Percentiles rank a stretch among this genome's conserved stretches.
phyloP scores from a whole-genome alignment of 2,329 filamentous ascomycete genomes.

The Nemania sp. region DNA sequence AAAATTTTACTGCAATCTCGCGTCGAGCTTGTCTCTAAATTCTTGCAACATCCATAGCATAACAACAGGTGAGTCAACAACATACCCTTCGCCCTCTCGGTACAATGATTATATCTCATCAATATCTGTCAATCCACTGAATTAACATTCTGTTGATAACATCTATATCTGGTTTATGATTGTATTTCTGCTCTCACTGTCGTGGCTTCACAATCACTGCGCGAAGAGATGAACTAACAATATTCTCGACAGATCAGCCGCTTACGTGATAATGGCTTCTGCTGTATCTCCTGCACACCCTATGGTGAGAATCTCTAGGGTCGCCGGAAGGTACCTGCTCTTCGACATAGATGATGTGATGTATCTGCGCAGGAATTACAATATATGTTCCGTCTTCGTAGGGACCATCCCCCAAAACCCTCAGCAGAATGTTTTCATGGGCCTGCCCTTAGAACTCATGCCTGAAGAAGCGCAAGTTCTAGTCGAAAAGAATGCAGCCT shows the following conservation, averaged over 20 bases:
- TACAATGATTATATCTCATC: conserved; percentile 64
- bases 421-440: conserved; percentile 92
- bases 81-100: conserved; percentile 3
- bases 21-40: conserved; percentile 15
- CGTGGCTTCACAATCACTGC: conserved; percentile 17
- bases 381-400: conserved; percentile 83
- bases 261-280: conserved; percentile 26
- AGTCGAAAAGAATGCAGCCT: conserved; percentile 74
- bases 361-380: conserved; percentile 75
- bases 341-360: conserved; percentile 84
- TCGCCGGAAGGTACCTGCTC: conserved; percentile 81
- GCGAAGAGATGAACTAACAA: conserved; percentile 25
- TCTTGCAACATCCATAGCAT: conserved; percentile 22
- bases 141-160: conserved; percentile 53
- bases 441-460: conserved; percentile 85
- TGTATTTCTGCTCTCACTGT: conserved; percentile 37
- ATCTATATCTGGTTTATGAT: conserved; percentile 51
- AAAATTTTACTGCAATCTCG: conserved; percentile 29
- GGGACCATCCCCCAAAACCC: conserved; percentile 90
- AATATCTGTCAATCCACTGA: conserved; percentile 88
- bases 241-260: conserved; percentile 14
- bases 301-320: conserved; percentile 75
- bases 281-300: conserved; percentile 20
- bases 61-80: conserved; percentile 33
- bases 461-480: conserved; percentile 86